Conservation (phyloP, 495 filamentous ascomycete species). For the Choiromyces venosus region DNA sequence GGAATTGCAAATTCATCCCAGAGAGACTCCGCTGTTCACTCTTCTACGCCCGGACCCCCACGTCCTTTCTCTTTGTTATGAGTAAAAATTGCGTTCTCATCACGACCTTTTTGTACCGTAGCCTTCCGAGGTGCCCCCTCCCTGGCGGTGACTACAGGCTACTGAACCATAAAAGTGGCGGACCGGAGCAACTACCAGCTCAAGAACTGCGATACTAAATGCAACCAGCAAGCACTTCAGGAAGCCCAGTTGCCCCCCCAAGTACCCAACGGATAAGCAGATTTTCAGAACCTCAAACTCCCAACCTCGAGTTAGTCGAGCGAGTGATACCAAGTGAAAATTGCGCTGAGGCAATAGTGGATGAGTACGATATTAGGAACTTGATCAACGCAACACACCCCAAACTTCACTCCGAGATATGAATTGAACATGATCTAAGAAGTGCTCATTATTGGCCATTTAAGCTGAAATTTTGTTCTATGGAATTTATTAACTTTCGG, state of each 20-base stretch:
- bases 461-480: neutral
- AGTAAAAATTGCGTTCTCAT: neutral
- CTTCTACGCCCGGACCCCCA: no score
- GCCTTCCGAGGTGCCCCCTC: neutral
- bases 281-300: neutral
- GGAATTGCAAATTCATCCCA: no score
- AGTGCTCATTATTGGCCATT: neutral
- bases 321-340: neutral
- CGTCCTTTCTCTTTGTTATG: no score
- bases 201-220: neutral
- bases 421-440: neutral
- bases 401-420: neutral
- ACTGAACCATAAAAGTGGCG: neutral
- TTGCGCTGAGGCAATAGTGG: neutral
- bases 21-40: no score
- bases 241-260: neutral
- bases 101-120: neutral
- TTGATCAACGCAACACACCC: neutral
- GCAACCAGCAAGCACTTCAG: neutral
- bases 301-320: neutral
- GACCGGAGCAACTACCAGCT: neutral
- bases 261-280: neutral
- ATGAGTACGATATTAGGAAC: neutral
- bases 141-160: fast-evolving
- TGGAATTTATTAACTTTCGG: no score